Evolutionary conservation across 2,329 filamentous ascomycete genomes (phyloP), one percentile per base, ranked within the genome.

Genomic region (Myriosclerotinia duriaeana): DNA sequence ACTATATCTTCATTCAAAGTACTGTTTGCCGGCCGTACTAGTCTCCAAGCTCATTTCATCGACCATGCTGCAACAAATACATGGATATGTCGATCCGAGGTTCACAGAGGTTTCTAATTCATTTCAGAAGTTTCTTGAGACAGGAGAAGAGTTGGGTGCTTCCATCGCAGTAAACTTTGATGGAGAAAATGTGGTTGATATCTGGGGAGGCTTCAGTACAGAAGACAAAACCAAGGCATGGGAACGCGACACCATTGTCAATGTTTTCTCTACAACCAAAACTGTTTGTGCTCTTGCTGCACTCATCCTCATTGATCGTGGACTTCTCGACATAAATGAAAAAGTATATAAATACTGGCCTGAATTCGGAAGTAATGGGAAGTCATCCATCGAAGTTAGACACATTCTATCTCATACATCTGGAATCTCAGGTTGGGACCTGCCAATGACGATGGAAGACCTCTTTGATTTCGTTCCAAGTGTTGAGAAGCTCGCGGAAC

Each of bases 151-250:
- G 54, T 64, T 81, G 7, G 82, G 82, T 2, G 80, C 79, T n/a
- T 80, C 79, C 0, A 72, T 83, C 26, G 75, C 71, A 30, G 75
- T 82, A 55, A 80, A 76, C 64, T 71, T 81, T 14, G 73, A 78
- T 58, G 80, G 80, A n/a, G 66, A 77, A 20, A 74, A 76, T 22
- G 79, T 80, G 14, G 70, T 82, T 20, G 79, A 83, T 67, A 68
- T 83, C 20, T 82, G 79, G 79, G 81, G 79, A 20, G 81, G 80
- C 2, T 74, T 76, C 65, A 67, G 71, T 5, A 78, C 80, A 65
- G 60, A 68, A 8, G 72, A 65, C 0, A 71, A 71, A 1, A 78
- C 71, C 0, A 65, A 70, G 1, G 74, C 75, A 3, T 82, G 80
- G 80, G 69, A 72, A 5, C 59, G 75, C 52, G 74, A 82, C 69